Base-by-base conservation (phyloP, 768 basidiomycete genomes). In the Saitozyma sp. region DNA sequence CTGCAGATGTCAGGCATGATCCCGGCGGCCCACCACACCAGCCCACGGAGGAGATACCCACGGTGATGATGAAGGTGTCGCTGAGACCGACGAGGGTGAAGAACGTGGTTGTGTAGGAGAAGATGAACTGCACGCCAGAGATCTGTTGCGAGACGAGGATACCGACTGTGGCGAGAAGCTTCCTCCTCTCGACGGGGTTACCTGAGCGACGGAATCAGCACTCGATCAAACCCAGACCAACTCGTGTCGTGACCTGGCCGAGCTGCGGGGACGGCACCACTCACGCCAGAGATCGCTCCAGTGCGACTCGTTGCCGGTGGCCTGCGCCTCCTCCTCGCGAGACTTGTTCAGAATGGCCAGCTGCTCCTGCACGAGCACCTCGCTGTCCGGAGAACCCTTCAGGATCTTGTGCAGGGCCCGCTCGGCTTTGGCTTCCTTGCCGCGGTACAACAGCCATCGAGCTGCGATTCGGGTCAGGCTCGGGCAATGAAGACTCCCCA, bases 71-170 rank as follows among this genome's bases (percentile, higher is more conserved):
- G 60, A 75, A 75, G 11, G 74, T 64, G 55, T 75, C 69, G 19
- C 64, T 54, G n/a, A 72, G 59, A 16, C 74, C 74, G 56, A 72
- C 71, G 53, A 70, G 71, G 49, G 61, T 55, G 62, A 75, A 72
- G 64, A 75, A 75, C 14, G 70, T 71, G 11, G 59, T 69, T 19
- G 66, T 67, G 60, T 75, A 75, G 11, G 59, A 60, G 62, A 73
- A 75, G 62, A 79, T 75, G 72, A 79, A 79, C 61, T 79, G 77
- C 14, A 77, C 76, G 50, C 76, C 76, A 6, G 67, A 69, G 59
- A 80, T 80, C 52, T 78, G 77, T 55, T 78, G 76, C 56, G 76
- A 75, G 43, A 72, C 67, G 11, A 80, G 62, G 52, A 80, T 78
- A 50, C 79, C 79, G 58, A 79, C 75, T 5, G 73, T 75, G 20